These are phyloP conservation scores for Biscogniauxia marginata DNA, from an alignment of 2,329 filamentous ascomycete species.

Conservation along the genomic window DNA sequence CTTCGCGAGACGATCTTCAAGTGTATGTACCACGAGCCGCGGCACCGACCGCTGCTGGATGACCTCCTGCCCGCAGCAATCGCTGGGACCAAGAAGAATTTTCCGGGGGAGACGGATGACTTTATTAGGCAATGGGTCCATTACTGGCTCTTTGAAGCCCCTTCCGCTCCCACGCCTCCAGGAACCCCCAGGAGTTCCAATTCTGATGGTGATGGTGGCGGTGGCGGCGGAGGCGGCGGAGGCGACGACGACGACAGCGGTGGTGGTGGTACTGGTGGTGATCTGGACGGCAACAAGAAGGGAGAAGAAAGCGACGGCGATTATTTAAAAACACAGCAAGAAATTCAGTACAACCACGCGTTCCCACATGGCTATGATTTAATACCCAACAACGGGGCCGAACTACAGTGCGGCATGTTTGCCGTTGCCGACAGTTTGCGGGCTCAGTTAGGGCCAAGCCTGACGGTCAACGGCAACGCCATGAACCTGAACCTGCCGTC, in stretches of 20 bases:
- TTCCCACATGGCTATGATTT: constrained; percentile 10
- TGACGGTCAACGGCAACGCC: constrained; percentile 5
- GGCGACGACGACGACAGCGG: too few relatives aligned
- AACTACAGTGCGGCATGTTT: constrained; percentile 11
- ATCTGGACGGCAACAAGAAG: too few relatives aligned
- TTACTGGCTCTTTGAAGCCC: constrained; percentile 13
- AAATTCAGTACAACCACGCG: neutral
- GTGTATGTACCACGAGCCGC: constrained; percentile 25
- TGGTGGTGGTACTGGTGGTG: neutral
- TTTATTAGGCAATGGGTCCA: constrained; percentile 16
- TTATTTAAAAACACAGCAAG: too few relatives aligned
- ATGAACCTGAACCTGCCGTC: constrained; percentile 1
- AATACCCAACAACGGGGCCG: neutral
- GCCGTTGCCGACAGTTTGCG: constrained; percentile 14
- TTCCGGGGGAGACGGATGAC: constrained; percentile 13
- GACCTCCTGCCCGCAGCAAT: constrained; percentile 13
- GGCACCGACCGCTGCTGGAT: constrained; percentile 18
- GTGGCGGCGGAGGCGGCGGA: neutral
- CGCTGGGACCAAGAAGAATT: neutral
- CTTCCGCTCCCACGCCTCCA: neutral
- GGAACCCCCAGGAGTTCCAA: too few relatives aligned
- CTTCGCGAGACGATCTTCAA: constrained; percentile 20
- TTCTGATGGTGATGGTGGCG: neutral
- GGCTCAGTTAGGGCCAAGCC: constrained; percentile 8
- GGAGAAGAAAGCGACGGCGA: too few relatives aligned